These are phyloP conservation scores for Argentina anserina DNA, from an alignment of 306 rosid genomes.

Conservation along the genomic window DNA sequence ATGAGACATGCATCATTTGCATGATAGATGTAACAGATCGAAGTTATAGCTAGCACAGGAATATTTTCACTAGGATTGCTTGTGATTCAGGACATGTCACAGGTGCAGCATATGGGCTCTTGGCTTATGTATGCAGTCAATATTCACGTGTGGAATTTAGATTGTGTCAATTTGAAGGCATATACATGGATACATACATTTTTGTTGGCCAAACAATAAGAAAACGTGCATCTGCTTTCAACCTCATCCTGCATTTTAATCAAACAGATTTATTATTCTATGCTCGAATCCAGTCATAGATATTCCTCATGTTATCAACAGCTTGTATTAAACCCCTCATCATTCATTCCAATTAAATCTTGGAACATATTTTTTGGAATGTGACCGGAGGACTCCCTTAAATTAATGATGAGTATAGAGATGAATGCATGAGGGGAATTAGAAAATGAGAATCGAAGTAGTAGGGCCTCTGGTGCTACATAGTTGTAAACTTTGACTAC, in stretches of 20 bases:
- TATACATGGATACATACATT: neutral
- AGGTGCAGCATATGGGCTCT: neutral
- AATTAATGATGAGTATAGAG: constrained; percentile 7
- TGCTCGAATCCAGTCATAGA: neutral
- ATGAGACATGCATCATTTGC: neutral
- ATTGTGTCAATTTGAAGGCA: constrained; percentile 8
- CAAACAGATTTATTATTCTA: neutral
- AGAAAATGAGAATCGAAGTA: neutral
- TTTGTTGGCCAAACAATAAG: constrained; percentile 14
- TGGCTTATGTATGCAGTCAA: neutral
- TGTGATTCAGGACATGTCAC: neutral
- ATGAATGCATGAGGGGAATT: neutral
- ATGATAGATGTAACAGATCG: neutral
- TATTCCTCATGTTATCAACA: neutral
- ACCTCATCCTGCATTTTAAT: neutral
- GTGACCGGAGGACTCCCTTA: neutral
- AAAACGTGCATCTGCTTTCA: constrained; percentile 27
- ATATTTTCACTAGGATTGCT: neutral
- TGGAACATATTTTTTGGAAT: neutral
- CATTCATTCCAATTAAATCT: neutral
- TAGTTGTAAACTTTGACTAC: constrained; percentile 36
- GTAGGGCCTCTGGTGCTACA: neutral
- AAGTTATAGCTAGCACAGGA: neutral
- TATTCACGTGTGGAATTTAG: constrained; percentile 6
- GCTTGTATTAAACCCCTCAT: neutral